Evolutionary conservation across 352 stramenopile species (phyloP).

Genomic region (Pythium plurisporium): DNA sequence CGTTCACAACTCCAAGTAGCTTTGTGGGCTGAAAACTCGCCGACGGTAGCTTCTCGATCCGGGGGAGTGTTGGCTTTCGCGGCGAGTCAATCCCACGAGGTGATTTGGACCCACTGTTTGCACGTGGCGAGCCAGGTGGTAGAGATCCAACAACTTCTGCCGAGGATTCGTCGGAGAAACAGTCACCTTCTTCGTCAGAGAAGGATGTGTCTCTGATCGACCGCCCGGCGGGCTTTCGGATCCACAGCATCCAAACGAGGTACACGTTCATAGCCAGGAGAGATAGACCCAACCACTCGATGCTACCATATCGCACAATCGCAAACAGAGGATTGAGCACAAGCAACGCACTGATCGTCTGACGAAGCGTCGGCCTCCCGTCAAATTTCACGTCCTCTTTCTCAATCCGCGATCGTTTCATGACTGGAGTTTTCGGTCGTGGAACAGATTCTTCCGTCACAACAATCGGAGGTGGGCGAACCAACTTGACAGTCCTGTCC

Average conservation of each 20-base stretch:
- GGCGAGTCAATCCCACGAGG: slow-evolving; percentile 3
- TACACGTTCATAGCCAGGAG: slow-evolving; percentile 7
- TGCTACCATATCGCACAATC: slow-evolving; percentile 13
- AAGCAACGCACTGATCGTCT: neutral
- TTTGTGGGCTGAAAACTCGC: slow-evolving; percentile 11
- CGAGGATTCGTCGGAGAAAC: neutral
- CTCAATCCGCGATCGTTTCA: neutral
- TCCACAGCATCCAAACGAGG: slow-evolving; percentile 19
- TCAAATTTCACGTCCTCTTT: neutral
- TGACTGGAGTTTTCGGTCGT: neutral
- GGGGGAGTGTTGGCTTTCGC: slow-evolving; percentile 13
- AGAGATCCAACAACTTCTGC: neutral
- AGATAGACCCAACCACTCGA: slow-evolving; percentile 1
- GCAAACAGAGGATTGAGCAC: slow-evolving; percentile 10
- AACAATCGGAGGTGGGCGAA: neutral
- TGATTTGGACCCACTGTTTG: neutral
- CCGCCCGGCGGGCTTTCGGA: neutral
- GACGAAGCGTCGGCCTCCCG: neutral
- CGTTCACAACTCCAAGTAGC: slow-evolving; percentile 16
- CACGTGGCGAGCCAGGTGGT: neutral
- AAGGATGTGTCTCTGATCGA: neutral
- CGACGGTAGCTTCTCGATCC: slow-evolving; percentile 15
- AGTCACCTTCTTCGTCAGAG: neutral
- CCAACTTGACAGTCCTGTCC: neutral
- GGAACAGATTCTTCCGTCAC: neutral